Conservation (phyloP, 345 rosid genomes). For the Ailanthus altissimus region DNA sequence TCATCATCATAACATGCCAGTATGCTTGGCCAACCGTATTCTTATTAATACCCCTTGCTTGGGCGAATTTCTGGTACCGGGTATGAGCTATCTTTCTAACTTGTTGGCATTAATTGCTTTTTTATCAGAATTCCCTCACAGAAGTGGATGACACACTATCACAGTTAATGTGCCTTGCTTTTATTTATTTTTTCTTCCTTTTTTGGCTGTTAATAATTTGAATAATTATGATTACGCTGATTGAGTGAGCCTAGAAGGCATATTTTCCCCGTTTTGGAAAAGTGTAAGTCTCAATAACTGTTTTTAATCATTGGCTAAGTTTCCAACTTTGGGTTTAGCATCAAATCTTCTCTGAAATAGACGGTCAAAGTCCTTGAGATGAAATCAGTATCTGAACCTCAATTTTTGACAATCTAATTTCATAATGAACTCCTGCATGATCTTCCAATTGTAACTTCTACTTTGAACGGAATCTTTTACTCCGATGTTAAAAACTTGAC, state of each 20-base stretch:
- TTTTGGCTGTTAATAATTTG: not conserved
- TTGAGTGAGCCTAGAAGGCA: not conserved
- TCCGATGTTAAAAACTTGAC: too few relatives aligned
- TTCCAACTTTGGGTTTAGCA: not conserved
- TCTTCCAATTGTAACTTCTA: not conserved
- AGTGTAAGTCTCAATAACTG: not conserved
- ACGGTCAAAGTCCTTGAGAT: not conserved
- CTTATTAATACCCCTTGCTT: conserved; percentile 80
- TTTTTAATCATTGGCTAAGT: not conserved
- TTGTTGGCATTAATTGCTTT: not conserved
- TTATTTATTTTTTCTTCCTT: not conserved
- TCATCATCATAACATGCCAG: conserved; percentile 84
- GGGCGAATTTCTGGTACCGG: conserved; percentile 91
- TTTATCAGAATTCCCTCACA: not conserved
- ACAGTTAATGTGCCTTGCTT: not conserved
- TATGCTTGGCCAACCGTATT: conserved; percentile 91
- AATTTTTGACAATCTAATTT: not conserved
- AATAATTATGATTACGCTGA: not conserved
- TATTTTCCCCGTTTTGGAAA: not conserved
- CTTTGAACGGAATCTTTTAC: too few relatives aligned
- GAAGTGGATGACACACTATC: not conserved
- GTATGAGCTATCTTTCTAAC: conserved; percentile 41
- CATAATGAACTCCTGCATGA: not conserved
- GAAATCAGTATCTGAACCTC: not conserved
- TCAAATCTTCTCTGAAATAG: not conserved